Evolutionary conservation across 2,329 filamentous ascomycete genomes (phyloP), one percentile per base, ranked within the genome.

Genomic region (Phoma sp.): DNA sequence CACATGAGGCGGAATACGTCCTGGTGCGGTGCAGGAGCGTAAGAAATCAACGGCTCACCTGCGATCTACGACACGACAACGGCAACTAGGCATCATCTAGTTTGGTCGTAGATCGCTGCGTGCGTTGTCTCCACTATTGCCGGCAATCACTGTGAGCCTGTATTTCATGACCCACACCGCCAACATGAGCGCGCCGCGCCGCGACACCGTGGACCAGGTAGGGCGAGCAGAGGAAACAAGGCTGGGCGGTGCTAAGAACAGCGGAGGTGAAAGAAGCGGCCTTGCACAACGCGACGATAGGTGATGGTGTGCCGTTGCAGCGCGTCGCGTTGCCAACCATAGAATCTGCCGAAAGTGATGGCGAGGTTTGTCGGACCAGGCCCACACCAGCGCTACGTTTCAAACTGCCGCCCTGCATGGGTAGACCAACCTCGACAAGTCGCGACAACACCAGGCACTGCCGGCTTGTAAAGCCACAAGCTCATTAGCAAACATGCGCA

Each of bases 271-370:
- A 64, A 46, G 57, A 64, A 55, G 34, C 25, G 37, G 53, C 36
- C 56, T 58, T 47, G 65, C 57, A 61, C 57, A 38, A 66, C 55
- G 55, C 65, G 64, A 72, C 64, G 65, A 74, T 60, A 73, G 71
- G 72, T 63, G 56, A 61, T 47, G 48, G 62, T 57, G 66, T 42
- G 61, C 60, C 63, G 53, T 49, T 45, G 57, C 9, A 25, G 23
- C 23, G 23, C 56, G 64, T 68, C 68, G 72, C 68, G 66, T 69
- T 54, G 64, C 59, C 53, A 63, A 53, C n/a, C 40, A 39, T 51
- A 56, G 42, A 57, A 42, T 45, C 39, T 55, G 43, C 50, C 48
- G 53, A 39, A 58, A 53, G 53, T 51, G 62, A 62, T 53, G 59
- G 60, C 26, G 53, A 57, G 58, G 57, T 56, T 56, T 25, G 23